Percentiles rank a stretch among this genome's conserved stretches.
Evolutionary conservation across 495 filamentous ascomycete genomes (phyloP).

Genomic region (Aspergillus sclerotiicarbonarius): DNA sequence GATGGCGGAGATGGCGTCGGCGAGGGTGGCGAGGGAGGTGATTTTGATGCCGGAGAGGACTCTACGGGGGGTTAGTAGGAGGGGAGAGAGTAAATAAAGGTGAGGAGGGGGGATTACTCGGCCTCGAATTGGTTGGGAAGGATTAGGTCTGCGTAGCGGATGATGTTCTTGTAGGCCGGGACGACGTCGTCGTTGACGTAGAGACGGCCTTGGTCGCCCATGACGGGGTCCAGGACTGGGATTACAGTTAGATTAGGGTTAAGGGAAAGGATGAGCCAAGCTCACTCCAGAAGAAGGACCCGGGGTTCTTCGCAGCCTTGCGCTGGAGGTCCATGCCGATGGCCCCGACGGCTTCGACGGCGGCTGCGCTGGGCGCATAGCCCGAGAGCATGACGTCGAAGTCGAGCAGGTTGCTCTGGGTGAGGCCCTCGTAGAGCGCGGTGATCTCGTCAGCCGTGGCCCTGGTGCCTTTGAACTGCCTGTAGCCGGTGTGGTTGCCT

Average conservation of each 20-base stretch:
- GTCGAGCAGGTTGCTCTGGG: constrained; percentile 73
- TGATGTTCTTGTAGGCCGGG: constrained; percentile 78
- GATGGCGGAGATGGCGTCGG: constrained; percentile 68
- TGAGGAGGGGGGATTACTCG: constrained; percentile 56
- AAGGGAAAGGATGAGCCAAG: not conserved
- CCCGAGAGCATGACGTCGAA: constrained; percentile 93
- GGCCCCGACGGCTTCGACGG: constrained; percentile 76
- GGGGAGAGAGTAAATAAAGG: not conserved
- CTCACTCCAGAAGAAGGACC: constrained; percentile 87
- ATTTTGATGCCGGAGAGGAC: constrained; percentile 80
- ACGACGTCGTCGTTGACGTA: constrained; percentile 90
- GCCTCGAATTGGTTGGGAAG: constrained; percentile 97
- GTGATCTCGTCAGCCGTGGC: constrained; percentile 77
- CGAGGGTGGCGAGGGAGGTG: constrained; percentile 67
- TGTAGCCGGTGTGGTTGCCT: constrained; percentile 95
- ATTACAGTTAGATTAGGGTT: constrained; percentile 4
- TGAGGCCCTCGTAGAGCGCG: constrained; percentile 81
- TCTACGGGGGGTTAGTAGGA: constrained; percentile 38
- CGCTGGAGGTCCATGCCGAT: constrained; percentile 78
- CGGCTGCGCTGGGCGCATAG: constrained; percentile 82
- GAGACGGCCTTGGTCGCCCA: constrained; percentile 90
- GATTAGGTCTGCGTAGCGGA: constrained; percentile 83
- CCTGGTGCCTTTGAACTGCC: constrained; percentile 77
- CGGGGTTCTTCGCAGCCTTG: constrained; percentile 60
- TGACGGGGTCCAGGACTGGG: constrained; percentile 89